phyloP scores from a whole-genome alignment of 2,329 filamentous ascomycete genomes.

The Trichoderma cornu-damae region DNA sequence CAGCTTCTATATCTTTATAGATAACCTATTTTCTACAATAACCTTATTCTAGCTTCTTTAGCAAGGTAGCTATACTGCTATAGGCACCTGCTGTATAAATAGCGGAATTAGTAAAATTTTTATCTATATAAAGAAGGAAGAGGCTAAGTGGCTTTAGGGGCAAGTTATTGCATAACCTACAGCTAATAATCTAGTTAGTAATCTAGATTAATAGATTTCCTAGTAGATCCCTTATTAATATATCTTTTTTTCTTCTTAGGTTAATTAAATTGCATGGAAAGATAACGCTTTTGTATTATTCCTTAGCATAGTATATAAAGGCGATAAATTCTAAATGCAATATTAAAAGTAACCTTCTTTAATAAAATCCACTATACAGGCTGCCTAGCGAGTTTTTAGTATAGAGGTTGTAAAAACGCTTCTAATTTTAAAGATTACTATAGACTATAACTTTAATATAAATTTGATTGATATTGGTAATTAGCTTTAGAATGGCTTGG shows the following conservation, averaged over 20 bases:
- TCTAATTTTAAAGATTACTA: constrained; percentile 1
- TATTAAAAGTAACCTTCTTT: constrained; percentile 2
- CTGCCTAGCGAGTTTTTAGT: constrained; percentile 18
- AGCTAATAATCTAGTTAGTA: no score
- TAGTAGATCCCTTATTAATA: no score
- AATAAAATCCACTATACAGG: background rate
- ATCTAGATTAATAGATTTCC: no score
- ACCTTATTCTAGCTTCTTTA: no score
- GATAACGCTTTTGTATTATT: constrained; percentile 22
- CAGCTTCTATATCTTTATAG: no score
- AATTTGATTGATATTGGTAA: constrained; percentile 19
- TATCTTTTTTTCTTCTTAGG: background rate
- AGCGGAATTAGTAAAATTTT: no score
- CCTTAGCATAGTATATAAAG: constrained; percentile 6
- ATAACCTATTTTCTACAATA: no score
- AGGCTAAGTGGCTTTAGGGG: no score
- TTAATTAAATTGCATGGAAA: constrained; percentile 20
- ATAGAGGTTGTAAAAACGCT: constrained; percentile 7
- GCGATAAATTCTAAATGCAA: background rate
- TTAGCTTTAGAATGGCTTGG: constrained; percentile 5
- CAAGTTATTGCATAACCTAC: no score
- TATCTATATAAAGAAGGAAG: no score
- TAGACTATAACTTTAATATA: constrained; percentile 19
- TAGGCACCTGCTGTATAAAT: no score
- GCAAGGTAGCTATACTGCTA: no score